Base-by-base conservation (phyloP, 208 protist genomes). In the Herpetomonas muscarum region DNA sequence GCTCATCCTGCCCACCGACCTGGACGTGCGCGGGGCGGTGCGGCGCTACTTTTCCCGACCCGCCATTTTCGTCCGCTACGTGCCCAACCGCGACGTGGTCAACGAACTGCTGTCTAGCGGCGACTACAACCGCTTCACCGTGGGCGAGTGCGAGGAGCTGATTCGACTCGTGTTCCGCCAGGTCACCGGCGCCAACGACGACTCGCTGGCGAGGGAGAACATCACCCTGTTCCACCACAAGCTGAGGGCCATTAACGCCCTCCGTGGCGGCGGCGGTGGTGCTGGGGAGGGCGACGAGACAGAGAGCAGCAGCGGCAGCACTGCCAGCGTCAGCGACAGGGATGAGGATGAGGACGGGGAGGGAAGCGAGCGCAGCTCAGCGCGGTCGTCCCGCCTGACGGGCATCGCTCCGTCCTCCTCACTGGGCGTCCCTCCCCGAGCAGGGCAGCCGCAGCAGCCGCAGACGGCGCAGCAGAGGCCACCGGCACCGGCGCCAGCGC, bases 101-200 rank as follows among this genome's bases (percentile, higher is more conserved):
- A 82, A 71, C 50, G 87, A 94, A 30, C 67, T 94, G 22, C 54
- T 94, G 17, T 74, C 87, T 21, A 94, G 78, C 55, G 76, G 84
- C 1, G 87, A 90, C 66, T 89, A 90, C 59, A 59, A 57, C 24
- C 26, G 62, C 24, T 90, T 92, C 66, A 69, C 64, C 19, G 48
- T 39, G 12, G 55, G 60, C n/a, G 87, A 94, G 64, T 61, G 83
- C n/a, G 81, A 90, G 67, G 73, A 78, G 55, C 79, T 94, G 12
- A 78, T 94, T 19, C 72, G 77, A 17, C 71, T 94, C 17, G 87
- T 94, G 2, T 92, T 91, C 45, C 72, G 84, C 6, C 67, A 77
- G 29, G 81, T 87, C 25, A 67, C 73, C 26, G 79, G 83, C 51
- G 70, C 78, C 24, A 85, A 77, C 59, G 74, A 90, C 41, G 74